Evolutionary conservation across 1,139 yeast genomes (phyloP), one percentile per base, ranked within the genome.

Genomic region (Eremothecium gossypii): DNA sequence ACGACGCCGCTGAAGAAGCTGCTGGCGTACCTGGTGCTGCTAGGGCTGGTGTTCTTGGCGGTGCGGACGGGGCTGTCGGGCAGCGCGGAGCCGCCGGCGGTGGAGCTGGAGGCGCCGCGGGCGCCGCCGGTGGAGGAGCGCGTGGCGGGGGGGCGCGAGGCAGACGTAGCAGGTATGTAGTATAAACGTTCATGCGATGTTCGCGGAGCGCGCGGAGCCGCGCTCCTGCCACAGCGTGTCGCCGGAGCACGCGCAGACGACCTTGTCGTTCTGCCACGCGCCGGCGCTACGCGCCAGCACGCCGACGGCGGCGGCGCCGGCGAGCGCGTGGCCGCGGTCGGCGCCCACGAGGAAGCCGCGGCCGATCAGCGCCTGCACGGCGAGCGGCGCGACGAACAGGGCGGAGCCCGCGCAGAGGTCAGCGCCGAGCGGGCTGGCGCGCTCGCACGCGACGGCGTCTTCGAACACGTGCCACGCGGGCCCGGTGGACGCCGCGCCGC

Each of bases 251-350:
- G 93, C 81, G 64, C 98, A 91, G 1, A 91, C 94, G 49, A 80
- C 79, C 64, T 91, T 91, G 55, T 83, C 84, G 63, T 91, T 91
- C 58, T 91, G 95, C 97, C 97, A 91, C 12, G 79, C 83, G 9
- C 98, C 98, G 1, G 98, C 97, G 54, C 95, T 83, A 57, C 97
- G 75, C 2, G 97, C 97, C 60, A 91, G 77, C 27, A 91, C 95
- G 20, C 97, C 97, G 77, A 84, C 40, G 79, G 68, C 5, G 80
- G 47, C 50, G 29, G 44, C 74, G 43, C 69, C 73, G 4, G 60
- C 44, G 34, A 67, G 67, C 30, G 55, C 47, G 10, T 58, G 57
- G 36, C 13, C 65, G 58, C 67, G 61, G 17, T 64, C 61, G 27
- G 65, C 61, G 17, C 79, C 71, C 39, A 89, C 74, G 1, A 83